Evolutionary conservation across 2,329 filamentous ascomycete species (phyloP), one percentile per base, ranked within the genome.

Genomic region (Zasmidium angulare): DNA sequence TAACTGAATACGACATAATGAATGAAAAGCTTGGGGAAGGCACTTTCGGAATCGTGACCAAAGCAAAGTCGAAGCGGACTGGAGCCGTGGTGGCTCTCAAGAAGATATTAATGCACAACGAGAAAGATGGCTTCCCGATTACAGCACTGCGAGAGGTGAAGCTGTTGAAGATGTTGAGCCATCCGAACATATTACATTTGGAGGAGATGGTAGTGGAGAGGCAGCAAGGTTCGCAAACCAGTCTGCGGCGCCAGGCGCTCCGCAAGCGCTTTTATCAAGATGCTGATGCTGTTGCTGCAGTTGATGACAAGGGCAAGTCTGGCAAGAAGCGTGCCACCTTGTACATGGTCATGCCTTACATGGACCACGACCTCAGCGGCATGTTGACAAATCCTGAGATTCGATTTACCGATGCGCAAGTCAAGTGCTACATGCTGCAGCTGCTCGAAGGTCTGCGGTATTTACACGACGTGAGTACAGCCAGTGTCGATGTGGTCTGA

Each of bases 81-180:
- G 89, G 90, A 55, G 82, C 85, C 22, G 76, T 93, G 49, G 89
- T 96, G 61, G 95, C 95, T 2, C 77, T 99, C 71, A 99, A 99
- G 81, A 98, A 98, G 83, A 99, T 99, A 66, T 86, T 99, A 66
- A 97, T 98, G 90, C 95, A 98, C 75, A 96, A 98, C 75, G 95
- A 99, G 79, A 98, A 97, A 75, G 95, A 99, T 76, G 95, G 95
- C 52, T 99, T 99, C 68, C 95, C 95, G n/a, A 99, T 99, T 64
- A 99, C 95, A 0, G 93, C 95, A 6, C 84, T 99, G 49, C 90
- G 95, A 72, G 95, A 99, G 76, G 97, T 99, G 80, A 98, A 98
- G 79, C 85, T 99, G 43, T 82, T 99, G 60, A 99, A 99, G 78
- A 86, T 96, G 68, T 80, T 99, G n/a, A 93, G 89, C 10, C 95